Evolutionary conservation across 257 asterid species (phyloP).

Genomic region (Nicotiana benthamiana): DNA sequence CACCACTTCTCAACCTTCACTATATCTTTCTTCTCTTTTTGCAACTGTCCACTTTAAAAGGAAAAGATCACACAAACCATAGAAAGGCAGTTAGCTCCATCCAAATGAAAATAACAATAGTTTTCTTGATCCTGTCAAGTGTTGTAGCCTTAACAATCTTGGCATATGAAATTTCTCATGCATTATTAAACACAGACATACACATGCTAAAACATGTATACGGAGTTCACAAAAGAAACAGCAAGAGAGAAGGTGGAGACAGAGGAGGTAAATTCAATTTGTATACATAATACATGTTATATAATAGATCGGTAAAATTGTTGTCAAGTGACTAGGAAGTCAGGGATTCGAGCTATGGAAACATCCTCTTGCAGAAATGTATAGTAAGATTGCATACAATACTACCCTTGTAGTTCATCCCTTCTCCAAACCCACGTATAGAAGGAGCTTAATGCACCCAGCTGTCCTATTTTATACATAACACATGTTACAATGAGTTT

Average conservation of each 20-base stretch:
- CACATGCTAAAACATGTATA: slow-evolving; percentile 3
- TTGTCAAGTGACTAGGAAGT: no score
- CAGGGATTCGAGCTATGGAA: no score
- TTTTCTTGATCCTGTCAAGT: slow-evolving; percentile 12
- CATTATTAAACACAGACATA: slow-evolving; percentile 2
- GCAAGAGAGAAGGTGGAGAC: slow-evolving; percentile 15
- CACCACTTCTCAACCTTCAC: neutral
- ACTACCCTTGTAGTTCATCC: no score
- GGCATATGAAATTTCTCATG: slow-evolving; percentile 15
- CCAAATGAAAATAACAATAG: slow-evolving; percentile 14
- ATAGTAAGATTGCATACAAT: no score
- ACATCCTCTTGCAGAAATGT: no score
- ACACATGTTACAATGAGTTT: neutral
- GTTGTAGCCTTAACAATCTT: slow-evolving; percentile 9
- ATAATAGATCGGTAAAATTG: no score
- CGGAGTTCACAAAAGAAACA: slow-evolving; percentile 5
- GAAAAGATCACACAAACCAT: neutral
- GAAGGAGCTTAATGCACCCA: no score
- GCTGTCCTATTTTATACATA: no score
- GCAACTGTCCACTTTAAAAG: neutral
- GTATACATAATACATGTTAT: neutral
- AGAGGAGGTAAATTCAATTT: neutral
- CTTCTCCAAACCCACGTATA: no score
- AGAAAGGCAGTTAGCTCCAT: neutral
- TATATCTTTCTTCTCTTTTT: neutral